phyloP scores from a whole-genome alignment of 768 basidiomycete species.

The Clavulina sp. region DNA sequence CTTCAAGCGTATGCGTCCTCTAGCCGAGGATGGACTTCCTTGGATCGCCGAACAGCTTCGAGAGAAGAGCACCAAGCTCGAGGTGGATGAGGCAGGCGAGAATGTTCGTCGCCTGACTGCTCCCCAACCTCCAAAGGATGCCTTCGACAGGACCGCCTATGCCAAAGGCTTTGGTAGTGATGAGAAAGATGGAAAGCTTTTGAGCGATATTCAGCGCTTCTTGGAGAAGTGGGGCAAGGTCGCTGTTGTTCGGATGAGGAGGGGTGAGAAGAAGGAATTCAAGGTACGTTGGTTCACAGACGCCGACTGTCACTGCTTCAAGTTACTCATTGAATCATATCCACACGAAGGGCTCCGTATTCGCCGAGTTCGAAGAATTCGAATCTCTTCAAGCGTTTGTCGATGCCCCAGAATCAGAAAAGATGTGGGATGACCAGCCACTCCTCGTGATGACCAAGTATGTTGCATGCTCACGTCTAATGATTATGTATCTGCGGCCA shows the following conservation, averaged over 20 bases:
- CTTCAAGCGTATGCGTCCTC: conserved; percentile 82
- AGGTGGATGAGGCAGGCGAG: conserved; percentile 53
- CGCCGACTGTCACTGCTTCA: neutral
- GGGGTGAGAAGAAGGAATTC: conserved; percentile 69
- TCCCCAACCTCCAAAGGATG: conserved; percentile 57
- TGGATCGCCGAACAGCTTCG: conserved; percentile 59
- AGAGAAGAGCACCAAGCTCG: conserved; percentile 32
- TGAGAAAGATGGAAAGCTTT: conserved; percentile 36
- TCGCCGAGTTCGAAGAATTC: conserved; percentile 69
- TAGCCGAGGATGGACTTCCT: conserved; percentile 34
- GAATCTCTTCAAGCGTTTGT: conserved; percentile 57
- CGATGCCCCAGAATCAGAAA: conserved; percentile 54
- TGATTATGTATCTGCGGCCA: neutral
- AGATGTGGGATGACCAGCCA: conserved; percentile 57
- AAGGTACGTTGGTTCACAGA: conserved; percentile 37
- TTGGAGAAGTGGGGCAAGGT: conserved; percentile 61
- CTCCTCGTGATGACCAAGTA: conserved; percentile 81
- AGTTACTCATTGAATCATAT: too few species aligned
- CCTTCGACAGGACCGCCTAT: conserved; percentile 73
- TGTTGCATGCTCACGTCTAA: conserved; percentile 13
- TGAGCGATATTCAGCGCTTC: conserved; percentile 59
- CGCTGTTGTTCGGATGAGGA: conserved; percentile 75
- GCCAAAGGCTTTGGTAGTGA: conserved; percentile 47
- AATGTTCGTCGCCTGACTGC: conserved; percentile 63
- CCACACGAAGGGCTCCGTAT: conserved; percentile 92